Conservation (phyloP, 345 rosid genomes). For the Cardamine occulta region DNA sequence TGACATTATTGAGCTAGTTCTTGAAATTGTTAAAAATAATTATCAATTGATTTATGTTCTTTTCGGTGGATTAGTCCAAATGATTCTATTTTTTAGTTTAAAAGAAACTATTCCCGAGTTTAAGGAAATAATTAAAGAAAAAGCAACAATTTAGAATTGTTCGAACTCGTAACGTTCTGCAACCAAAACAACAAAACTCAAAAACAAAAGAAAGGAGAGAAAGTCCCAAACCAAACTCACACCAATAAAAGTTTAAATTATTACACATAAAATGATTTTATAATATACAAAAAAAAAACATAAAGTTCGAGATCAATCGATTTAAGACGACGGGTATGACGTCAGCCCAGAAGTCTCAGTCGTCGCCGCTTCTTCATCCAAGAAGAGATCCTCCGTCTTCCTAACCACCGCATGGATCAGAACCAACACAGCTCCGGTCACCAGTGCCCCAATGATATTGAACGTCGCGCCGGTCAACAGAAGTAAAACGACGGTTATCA, state of each 20-base stretch:
- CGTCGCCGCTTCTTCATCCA: conserved; percentile 61
- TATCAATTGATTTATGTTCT: neutral
- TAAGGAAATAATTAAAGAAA: neutral
- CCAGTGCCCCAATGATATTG: conserved; percentile 60
- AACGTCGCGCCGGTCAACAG: conserved; percentile 63
- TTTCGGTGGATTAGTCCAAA: neutral
- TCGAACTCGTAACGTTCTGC: neutral
- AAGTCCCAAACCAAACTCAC: conserved; percentile 17
- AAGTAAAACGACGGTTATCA: conserved; percentile 60
- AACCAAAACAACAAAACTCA: neutral
- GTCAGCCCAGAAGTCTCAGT: conserved; percentile 34
- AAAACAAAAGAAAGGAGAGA: neutral
- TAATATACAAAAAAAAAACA: conserved; percentile 5
- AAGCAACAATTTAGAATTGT: neutral
- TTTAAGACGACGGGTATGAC: conserved; percentile 38
- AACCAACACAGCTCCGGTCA: conserved; percentile 59
- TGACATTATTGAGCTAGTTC: conserved; percentile 4
- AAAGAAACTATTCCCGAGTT: neutral
- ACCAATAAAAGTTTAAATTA: conserved; percentile 15
- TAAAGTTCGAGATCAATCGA: conserved; percentile 1
- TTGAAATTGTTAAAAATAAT: neutral
- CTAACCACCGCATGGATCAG: conserved; percentile 66
- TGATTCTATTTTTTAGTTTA: neutral
- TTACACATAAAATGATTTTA: conserved; percentile 9
- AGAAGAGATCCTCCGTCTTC: conserved; percentile 66